Base-by-base conservation (phyloP, 2,329 filamentous ascomycete species). In the Monosporascus ibericus region DNA sequence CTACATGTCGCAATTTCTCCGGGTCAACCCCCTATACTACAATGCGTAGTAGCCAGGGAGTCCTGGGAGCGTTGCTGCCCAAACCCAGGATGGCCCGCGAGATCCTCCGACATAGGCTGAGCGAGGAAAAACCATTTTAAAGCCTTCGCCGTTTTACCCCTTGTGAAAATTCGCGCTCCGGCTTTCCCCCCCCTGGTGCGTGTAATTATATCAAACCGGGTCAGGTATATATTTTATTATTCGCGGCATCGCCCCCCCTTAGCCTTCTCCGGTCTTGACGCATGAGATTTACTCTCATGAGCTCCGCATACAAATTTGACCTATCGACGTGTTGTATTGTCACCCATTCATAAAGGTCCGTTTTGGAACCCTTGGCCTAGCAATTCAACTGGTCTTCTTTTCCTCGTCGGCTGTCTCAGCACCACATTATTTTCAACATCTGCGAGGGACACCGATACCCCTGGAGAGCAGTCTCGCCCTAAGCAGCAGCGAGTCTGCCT, bases 11-110 rank as follows among this genome's bases (percentile, higher is more conserved):
- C 58, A 58, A 57, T 61, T 53, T 60, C 53, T 56, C 61, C 64
- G 59, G 60, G 47, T 55, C 48, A 49, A 59, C 57, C 50, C 53
- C 57, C 57, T 60, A 61, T 62, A 51, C 58, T 55, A 57, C 56
- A 52, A 52, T 54, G 53, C 48, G 60, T 57, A 51, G 44, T 57
- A 60, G 57, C 60, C 62, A 65, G 68, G 65, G 66, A 62, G 60
- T 63, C 61, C 63, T 62, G 56, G 66, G 64, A 68, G 64, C 65
- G 68, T 73, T 73, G 71, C 68, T 73, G 70, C 70, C 71, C 70
- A 72, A 73, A 62, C 63, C 63, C 57, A 64, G 63, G 65, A 47
- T 59, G 49, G 55, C 64, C 65, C 61, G 60, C 61, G 64, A 65
- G 57, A 60, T 59, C 61, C 61, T 68, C 67, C 65, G 64, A 63